Evolutionary conservation across 2,329 filamentous ascomycete species (phyloP), one percentile per base, ranked within the genome.

Genomic region (Sclerotinia glacialis): DNA sequence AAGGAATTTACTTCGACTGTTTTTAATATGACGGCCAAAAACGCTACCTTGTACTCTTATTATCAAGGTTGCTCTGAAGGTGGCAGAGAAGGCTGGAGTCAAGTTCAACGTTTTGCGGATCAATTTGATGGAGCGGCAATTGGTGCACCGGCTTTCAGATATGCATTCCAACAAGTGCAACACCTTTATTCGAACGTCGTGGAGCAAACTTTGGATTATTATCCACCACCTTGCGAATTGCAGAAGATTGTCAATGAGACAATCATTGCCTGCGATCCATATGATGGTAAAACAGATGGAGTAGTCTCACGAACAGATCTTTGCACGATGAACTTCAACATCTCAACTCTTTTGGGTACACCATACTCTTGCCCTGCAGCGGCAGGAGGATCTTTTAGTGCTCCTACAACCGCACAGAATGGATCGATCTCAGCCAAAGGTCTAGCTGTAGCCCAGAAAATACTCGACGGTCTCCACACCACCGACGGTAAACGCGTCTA

Each of bases 201-300:
- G 1, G 79, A 82, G 70, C 69, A 79, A 34, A 79, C 76, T 0
- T 60, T 78, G 18, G 77, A 75, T 61, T 81, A 82, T 69, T 79
- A 77, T 66, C 79, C 80, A 2, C 77, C 79, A 1, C 76, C 81
- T 0, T 80, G 79, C 46, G 82, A 83, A 63, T 71, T 85, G 14
- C 76, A 78, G 11, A 81, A 80, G 71, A 85, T 86, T 55, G 78
- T 83, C 26, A 86, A 85, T 71, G 77, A 78, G 50, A 86, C 84
- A 5, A 85, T 86, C 54, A 76, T 77, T 1, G 80, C 80, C 47
- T 87, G 85, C 61, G 84, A 87, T 68, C 76, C 79, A 12, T 77
- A 87, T 9, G 85, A 87, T 67, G 84, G 85, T 8, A 78, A 78
- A 53, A 79, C 77, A 1, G 84, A 87, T 65, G 83, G 83, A 18